Base-by-base conservation (phyloP, 192 early-diverging fungal genomes). In the Backusella psychrophila region DNA sequence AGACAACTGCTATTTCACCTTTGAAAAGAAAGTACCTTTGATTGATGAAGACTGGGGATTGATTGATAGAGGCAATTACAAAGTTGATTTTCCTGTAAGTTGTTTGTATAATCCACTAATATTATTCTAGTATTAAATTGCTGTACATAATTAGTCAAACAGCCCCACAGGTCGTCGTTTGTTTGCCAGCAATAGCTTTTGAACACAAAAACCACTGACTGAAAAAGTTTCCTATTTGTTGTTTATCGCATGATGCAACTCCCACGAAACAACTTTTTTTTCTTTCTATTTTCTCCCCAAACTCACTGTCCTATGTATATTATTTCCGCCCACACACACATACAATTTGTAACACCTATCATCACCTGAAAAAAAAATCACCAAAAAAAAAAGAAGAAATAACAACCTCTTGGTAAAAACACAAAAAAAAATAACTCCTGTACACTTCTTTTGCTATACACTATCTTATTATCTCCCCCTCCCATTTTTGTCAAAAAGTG, bases 31-130 rank as follows among this genome's bases (percentile, higher is more conserved):
- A n/a, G 9, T 29, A 29, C 23, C 56, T 63, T 63, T 23, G 26
- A 63, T 38, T 17, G 66, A 72, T 44, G 44, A 42, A 26, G 70
- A 72, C 6, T 72, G 70, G 70, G 70, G 70, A 6, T 44, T 46
- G 29, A 72, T 72, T 72, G 70, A 72, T 23, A 69, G 26, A 39
- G 44, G 6, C 15, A 44, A 72, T 19, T 72, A 46, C n/a, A 39
- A 72, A 7, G 70, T 46, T 11, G 39, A 72, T 31, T 72, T 72
- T 35, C 31, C 44, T 9, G 70, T 72, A 72, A 72, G 70, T 26
- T 31, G 9, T 44, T 70, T 44, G 17, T n/a, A 15, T 46, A 6
- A 35, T 3, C 34, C 53, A 26, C 17, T 72, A 41, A 4, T 19
- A 38, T 36, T 41, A 19, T 69, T 35, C n/a, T 69, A 38, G 8